Conservation (phyloP, 2,329 filamentous ascomycete genomes). For the Aspergillus bombycis region DNA sequence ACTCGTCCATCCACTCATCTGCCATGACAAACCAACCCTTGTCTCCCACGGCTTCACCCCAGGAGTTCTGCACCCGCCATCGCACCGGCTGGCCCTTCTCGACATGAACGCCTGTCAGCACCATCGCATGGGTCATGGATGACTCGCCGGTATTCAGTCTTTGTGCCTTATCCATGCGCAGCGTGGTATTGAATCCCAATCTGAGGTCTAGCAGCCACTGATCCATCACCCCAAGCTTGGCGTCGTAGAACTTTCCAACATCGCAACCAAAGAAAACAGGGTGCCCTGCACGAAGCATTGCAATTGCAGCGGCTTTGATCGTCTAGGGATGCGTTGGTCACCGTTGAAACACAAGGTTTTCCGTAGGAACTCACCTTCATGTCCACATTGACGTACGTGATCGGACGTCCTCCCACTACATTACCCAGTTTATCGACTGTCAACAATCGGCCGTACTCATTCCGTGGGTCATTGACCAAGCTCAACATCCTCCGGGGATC, state of each 20-base stretch:
- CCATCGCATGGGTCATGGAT: conserved; percentile 91
- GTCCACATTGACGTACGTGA: conserved; percentile 82
- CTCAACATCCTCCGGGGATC: conserved; percentile 61
- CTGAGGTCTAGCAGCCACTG: conserved; percentile 75
- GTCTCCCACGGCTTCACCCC: conserved; percentile 70
- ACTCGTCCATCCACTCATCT: conserved; percentile 78
- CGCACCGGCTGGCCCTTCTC: conserved; percentile 68
- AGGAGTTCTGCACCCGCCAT: conserved; percentile 88
- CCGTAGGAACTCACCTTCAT: conserved; percentile 49
- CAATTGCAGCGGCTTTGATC: conserved; percentile 73
- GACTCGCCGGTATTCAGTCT: conserved; percentile 74
- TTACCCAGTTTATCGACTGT: conserved; percentile 81
- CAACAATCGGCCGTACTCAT: conserved; percentile 71
- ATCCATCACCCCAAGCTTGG: conserved; percentile 75
- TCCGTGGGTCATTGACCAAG: conserved; percentile 82
- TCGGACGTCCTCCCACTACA: conserved; percentile 72
- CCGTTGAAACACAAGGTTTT: neutral
- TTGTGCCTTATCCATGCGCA: conserved; percentile 76
- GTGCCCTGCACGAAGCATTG: conserved; percentile 75
- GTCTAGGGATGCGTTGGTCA: conserved; percentile 34
- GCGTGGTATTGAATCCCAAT: conserved; percentile 76
- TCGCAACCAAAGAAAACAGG: conserved; percentile 90
- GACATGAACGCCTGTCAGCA: conserved; percentile 82
- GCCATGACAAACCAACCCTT: conserved; percentile 91
- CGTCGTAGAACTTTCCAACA: conserved; percentile 79